Evolutionary conservation across 495 filamentous ascomycete genomes (phyloP), one percentile per base, ranked within the genome.

Genomic region (Chaetomidium leptoderma): DNA sequence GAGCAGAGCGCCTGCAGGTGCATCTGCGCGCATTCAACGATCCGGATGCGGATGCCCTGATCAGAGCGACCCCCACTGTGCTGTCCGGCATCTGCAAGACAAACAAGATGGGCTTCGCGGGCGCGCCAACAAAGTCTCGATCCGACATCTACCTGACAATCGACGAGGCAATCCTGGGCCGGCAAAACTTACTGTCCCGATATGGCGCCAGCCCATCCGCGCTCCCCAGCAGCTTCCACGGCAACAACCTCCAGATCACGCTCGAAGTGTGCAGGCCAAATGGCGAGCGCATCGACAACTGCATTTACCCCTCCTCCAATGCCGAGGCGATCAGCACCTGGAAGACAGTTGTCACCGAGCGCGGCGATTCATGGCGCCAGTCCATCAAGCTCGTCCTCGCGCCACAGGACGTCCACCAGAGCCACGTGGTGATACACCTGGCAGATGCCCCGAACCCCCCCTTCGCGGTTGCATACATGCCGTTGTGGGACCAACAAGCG

Each of bases 101-200:
- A 6, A 82, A 79, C 60, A 91, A 92, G 69, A 91, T 96, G 64
- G 92, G 91, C n/a, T 99, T 99, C 72, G 86, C 93, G 3, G 91
- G 91, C 19, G 92, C 91, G 8, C 93, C 93, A 1, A 89, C 87
- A 0, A 89, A 88, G 63, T 80, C 90, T 9, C 76, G 93, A 60
- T 95, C 89, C 13, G 93, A 99, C 66, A 97, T 99, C 46, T 99
- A 97, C 67, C 68, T 99, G 23, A 95, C 90, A 0, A 69, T 99
- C 49, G 81, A 82, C 36, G 85, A 90, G 61, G 86, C 90, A 0
- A 77, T 81, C 14, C 72, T 99, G 3, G 84, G 88, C 33, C 78
- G 83, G 35, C 88, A 92, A 57, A 89, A 89, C 3, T 73, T 92
- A 11, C 76, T 99, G 4, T 87, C 89, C 32, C 83, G 95, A 62